These are phyloP conservation scores for Aspergillus ellipticus DNA, from an alignment of 495 filamentous ascomycete genomes.

Conservation along the genomic window DNA sequence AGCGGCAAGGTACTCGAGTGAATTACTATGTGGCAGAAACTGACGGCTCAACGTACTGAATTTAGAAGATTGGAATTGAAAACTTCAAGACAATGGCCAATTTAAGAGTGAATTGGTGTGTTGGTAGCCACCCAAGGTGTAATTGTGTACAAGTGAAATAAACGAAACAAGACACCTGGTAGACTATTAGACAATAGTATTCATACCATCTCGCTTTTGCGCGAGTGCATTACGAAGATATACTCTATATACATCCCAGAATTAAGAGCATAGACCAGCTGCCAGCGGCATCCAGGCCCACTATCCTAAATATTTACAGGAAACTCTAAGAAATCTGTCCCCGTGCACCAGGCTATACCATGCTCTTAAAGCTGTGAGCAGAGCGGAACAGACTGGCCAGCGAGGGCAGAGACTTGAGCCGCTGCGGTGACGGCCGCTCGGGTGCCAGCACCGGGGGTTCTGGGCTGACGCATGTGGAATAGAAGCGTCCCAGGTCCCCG, in stretches of 20 bases:
- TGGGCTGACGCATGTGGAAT: not conserved
- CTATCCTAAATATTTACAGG: not conserved
- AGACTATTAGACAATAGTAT: not conserved
- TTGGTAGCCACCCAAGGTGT: no score
- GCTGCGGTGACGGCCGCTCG: not conserved
- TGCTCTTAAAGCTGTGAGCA: not conserved
- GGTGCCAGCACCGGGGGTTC: not conserved
- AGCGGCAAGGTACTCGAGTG: no score
- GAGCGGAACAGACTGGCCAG: slow-evolving; percentile 1
- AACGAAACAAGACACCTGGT: not conserved
- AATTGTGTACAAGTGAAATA: not conserved
- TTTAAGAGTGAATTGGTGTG: no score
- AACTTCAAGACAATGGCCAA: no score
- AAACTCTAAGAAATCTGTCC: not conserved
- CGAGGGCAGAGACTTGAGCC: not conserved
- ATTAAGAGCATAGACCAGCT: no score
- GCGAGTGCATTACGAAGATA: not conserved
- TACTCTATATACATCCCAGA: not conserved
- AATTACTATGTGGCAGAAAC: no score
- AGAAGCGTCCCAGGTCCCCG: not conserved
- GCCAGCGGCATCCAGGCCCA: not conserved
- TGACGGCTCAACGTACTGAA: no score
- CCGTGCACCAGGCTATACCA: not conserved
- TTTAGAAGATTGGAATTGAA: no score
- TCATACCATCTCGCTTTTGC: no score